A percentile compares a stretch with the other conserved stretches of the same genome.
phyloP scores from a whole-genome alignment of 169 alveolate genomes.

The Plasmodium yoelii region DNA sequence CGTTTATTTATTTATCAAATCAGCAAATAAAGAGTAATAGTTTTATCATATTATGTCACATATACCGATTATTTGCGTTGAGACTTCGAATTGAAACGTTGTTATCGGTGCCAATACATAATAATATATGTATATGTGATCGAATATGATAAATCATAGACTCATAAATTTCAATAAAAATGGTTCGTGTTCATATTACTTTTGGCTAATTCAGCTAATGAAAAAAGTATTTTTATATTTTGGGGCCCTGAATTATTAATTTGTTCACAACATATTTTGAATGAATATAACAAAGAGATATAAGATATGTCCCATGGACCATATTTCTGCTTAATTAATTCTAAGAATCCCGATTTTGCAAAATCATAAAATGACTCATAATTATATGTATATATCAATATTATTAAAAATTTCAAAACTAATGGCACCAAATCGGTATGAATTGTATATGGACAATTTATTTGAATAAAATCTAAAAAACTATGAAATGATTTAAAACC shows the following conservation, averaged over 20 bases:
- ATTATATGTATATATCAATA: slow-evolving; percentile 60
- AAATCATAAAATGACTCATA: slow-evolving; percentile 51
- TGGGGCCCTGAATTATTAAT: not conserved
- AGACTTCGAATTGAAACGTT: too few species aligned
- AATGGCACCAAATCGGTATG: slow-evolving; percentile 60
- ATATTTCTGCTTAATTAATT: slow-evolving; percentile 66
- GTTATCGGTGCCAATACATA: too few species aligned
- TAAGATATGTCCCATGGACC: slow-evolving; percentile 70
- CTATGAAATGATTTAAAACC: slow-evolving; percentile 44
- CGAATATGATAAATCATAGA: too few species aligned
- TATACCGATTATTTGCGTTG: too few species aligned
- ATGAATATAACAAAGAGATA: slow-evolving; percentile 21
- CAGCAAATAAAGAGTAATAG: too few species aligned
- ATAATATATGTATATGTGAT: too few species aligned
- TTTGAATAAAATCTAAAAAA: slow-evolving; percentile 66
- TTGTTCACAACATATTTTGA: slow-evolving; percentile 41
- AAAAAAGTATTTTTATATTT: slow-evolving; percentile 10
- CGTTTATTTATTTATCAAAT: too few species aligned
- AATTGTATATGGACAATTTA: slow-evolving; percentile 53
- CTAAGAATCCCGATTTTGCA: slow-evolving; percentile 48
- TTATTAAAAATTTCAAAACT: slow-evolving; percentile 64
- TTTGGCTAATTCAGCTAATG: slow-evolving; percentile 26
- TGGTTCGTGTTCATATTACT: not conserved
- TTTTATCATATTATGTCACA: too few species aligned
- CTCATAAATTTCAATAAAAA: too few species aligned